Percentiles rank a stretch among this genome's conserved stretches.
These are phyloP conservation scores for Coniochaeta sp. DNA, from an alignment of 2,329 filamentous ascomycete species.

Conservation along the genomic window DNA sequence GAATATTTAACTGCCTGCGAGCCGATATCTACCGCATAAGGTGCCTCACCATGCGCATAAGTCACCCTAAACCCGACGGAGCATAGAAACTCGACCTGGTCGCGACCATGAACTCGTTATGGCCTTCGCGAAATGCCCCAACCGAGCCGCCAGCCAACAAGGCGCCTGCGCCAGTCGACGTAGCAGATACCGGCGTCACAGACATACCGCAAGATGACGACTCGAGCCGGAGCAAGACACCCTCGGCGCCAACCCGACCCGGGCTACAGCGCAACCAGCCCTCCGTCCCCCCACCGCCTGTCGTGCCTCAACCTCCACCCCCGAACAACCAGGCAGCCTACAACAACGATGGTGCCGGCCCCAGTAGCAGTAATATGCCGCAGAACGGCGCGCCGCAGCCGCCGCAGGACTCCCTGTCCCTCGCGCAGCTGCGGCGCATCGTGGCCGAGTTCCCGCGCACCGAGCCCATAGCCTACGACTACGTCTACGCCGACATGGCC, in stretches of 20 bases:
- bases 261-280: not conserved
- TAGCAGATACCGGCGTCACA: slow-evolving; percentile 22
- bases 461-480: slow-evolving; percentile 75
- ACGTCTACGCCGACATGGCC: slow-evolving; percentile 68
- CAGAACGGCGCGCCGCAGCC: slow-evolving; percentile 19
- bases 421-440: slow-evolving; percentile 65
- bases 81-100: not conserved
- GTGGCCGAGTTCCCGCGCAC: slow-evolving; percentile 65
- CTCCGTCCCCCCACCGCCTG: slow-evolving; percentile 2
- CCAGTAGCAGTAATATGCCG: not conserved
- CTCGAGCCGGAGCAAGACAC: slow-evolving; percentile 1
- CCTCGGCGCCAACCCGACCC: not conserved
- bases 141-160: not conserved
- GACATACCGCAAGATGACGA: slow-evolving; percentile 11
- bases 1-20: not conserved
- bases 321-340: slow-evolving; percentile 1
- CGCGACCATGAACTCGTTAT: slow-evolving; percentile 33
- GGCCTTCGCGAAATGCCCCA: slow-evolving; percentile 11
- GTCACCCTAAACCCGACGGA: not conserved
- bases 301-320: slow-evolving; percentile 3
- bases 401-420: slow-evolving; percentile 61
- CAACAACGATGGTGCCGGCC: not conserved
- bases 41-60: not conserved
- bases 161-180: slow-evolving; percentile 14
- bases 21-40: not conserved